These are phyloP conservation scores for Curvularia verruculosa DNA, from an alignment of 2,329 filamentous ascomycete genomes.

Conservation along the genomic window DNA sequence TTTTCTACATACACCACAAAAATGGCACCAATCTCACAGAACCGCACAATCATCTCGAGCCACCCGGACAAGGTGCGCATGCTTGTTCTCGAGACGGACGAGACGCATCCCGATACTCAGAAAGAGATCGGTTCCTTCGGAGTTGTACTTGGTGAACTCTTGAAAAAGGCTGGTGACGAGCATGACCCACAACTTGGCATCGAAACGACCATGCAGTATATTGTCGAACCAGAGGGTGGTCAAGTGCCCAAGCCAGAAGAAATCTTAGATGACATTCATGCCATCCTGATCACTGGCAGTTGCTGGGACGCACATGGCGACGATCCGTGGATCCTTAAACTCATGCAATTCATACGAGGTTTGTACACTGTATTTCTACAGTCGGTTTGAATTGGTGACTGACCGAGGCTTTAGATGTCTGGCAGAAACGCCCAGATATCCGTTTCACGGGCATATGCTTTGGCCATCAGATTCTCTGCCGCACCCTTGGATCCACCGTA, in stretches of 20 bases:
- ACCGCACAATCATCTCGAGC: slow-evolving; percentile 25
- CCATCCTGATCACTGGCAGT: slow-evolving; percentile 56
- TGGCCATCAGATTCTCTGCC: slow-evolving; percentile 56
- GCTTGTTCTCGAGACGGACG: slow-evolving; percentile 65
- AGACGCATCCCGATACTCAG: slow-evolving; percentile 59
- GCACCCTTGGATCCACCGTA: slow-evolving; percentile 51
- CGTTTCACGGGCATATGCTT: slow-evolving; percentile 58
- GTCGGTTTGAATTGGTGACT: not conserved
- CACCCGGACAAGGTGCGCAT: slow-evolving; percentile 50
- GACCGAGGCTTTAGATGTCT: slow-evolving; percentile 51
- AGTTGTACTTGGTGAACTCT: slow-evolving; percentile 59
- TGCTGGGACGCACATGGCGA: slow-evolving; percentile 57
- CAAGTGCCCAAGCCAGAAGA: slow-evolving; percentile 56
- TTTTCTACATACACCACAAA: slow-evolving; percentile 6
- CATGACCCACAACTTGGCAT: slow-evolving; percentile 62
- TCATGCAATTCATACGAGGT: slow-evolving; percentile 56
- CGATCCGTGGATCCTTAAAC: slow-evolving; percentile 53
- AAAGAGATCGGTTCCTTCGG: slow-evolving; percentile 60
- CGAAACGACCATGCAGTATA: slow-evolving; percentile 61
- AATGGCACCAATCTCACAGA: slow-evolving; percentile 35
- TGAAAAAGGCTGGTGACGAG: slow-evolving; percentile 57
- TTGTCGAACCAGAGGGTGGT: slow-evolving; percentile 53
- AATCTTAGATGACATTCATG: slow-evolving; percentile 53
- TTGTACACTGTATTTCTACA: slow-evolving; percentile 2
- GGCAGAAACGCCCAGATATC: slow-evolving; percentile 58